Conservation (phyloP, 2,329 filamentous ascomycete genomes). For the Fusarium sp. region DNA sequence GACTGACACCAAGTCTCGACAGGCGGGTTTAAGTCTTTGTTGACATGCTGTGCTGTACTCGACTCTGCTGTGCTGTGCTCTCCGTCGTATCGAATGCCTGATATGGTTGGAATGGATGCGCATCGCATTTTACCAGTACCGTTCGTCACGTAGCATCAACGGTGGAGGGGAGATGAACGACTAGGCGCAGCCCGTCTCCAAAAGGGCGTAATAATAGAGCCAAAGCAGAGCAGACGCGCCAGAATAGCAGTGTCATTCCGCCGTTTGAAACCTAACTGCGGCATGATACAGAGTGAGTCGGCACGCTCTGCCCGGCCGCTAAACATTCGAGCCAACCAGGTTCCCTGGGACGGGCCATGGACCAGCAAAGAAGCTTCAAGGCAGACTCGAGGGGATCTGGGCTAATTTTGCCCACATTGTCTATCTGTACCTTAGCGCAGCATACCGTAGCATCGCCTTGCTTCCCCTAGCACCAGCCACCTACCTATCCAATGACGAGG, state of each 20-base stretch:
- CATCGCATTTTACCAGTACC: conserved; percentile 19
- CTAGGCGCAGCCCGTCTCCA: conserved; percentile 30
- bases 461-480: conserved; percentile 25
- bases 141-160: conserved; percentile 39
- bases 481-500: conserved; percentile 15
- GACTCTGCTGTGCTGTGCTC: conserved; percentile 2
- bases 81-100: conserved; percentile 19
- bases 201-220: conserved; percentile 23
- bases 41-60: neutral
- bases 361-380: conserved; percentile 26
- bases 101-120: conserved; percentile 29
- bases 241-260: conserved; percentile 10
- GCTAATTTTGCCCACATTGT: conserved; percentile 39
- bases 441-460: conserved; percentile 27
- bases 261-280: conserved; percentile 18
- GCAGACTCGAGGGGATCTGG: conserved; percentile 30
- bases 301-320: conserved; percentile 6
- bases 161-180: conserved; percentile 38
- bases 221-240: conserved; percentile 30
- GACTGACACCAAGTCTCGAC: neutral
- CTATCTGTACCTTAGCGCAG: conserved; percentile 6
- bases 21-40: conserved; percentile 1
- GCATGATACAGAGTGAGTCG: conserved; percentile 1
- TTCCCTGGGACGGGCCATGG: conserved; percentile 20
- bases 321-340: conserved; percentile 22